These are phyloP conservation scores for Dianthus caryophyllus DNA, from an alignment of 148 eudicot genomes.

Conservation along the genomic window DNA sequence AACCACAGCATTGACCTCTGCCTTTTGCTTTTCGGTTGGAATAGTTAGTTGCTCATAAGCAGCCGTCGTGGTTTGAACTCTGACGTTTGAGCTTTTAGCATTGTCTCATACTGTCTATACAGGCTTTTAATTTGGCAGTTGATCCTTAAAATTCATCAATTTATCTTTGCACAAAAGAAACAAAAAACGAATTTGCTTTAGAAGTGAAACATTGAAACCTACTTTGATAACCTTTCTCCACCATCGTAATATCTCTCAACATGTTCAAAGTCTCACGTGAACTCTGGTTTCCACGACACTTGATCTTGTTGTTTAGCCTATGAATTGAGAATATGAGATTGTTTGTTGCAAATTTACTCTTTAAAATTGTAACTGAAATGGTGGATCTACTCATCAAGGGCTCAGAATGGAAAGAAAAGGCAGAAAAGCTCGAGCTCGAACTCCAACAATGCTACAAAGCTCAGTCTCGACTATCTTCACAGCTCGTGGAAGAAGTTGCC, in stretches of 20 bases:
- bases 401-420: constrained; percentile 95
- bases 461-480: constrained; percentile 83
- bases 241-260: background rate
- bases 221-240: background rate
- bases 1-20: no score
- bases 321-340: background rate
- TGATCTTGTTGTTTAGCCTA: background rate
- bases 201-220: background rate
- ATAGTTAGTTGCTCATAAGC: no score
- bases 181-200: background rate
- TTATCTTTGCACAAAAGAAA: background rate
- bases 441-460: constrained; percentile 98
- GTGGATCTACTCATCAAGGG: constrained; percentile 45
- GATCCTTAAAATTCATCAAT: background rate
- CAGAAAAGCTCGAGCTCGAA: constrained; percentile 82
- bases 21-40: no score
- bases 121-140: background rate
- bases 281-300: constrained; percentile 1
- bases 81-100: no score
- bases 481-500: constrained; percentile 92
- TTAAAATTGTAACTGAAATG: constrained; percentile 22
- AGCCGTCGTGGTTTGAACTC: no score
- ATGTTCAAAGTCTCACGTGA: background rate
- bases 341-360: background rate
- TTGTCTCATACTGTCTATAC: background rate